A percentile compares a stretch with the other conserved stretches of the same genome.
Evolutionary conservation across 768 basidiomycete genomes (phyloP).

Genomic region (Hysterangium stoloniferum): DNA sequence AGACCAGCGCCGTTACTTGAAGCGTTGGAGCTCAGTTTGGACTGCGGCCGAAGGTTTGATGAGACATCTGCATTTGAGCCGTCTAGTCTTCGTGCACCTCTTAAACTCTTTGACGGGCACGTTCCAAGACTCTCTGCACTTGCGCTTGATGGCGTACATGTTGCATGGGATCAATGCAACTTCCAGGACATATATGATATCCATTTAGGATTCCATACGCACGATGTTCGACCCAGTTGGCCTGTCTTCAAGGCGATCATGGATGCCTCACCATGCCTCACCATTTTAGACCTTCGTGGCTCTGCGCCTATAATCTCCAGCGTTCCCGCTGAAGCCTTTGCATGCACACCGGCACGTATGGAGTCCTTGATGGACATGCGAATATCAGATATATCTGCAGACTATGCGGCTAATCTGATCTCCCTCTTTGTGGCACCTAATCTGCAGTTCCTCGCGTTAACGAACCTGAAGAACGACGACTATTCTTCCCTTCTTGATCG

Average conservation of each 20-base stretch:
- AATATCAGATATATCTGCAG: slow-evolving; percentile 7
- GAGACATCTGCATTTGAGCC: slow-evolving; percentile 28
- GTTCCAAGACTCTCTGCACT: slow-evolving; percentile 42
- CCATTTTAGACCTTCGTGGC: slow-evolving; percentile 40
- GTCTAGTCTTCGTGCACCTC: slow-evolving; percentile 31
- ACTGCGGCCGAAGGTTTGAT: slow-evolving; percentile 5
- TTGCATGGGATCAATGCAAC: slow-evolving; percentile 47
- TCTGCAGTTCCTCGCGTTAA: slow-evolving; percentile 42
- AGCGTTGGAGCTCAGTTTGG: not conserved
- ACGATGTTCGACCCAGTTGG: slow-evolving; percentile 57
- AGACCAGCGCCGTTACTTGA: slow-evolving; percentile 5
- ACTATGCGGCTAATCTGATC: slow-evolving; percentile 1
- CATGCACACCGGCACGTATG: not conserved
- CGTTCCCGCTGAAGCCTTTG: not conserved
- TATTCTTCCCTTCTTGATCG: slow-evolving; percentile 39
- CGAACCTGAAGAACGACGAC: slow-evolving; percentile 50
- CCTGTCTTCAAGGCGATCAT: slow-evolving; percentile 45
- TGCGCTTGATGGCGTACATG: slow-evolving; percentile 61
- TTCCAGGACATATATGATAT: slow-evolving; percentile 41
- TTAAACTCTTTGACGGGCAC: slow-evolving; percentile 45
- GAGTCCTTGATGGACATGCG: not conserved
- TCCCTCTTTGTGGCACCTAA: slow-evolving; percentile 8
- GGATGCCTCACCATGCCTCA: slow-evolving; percentile 43
- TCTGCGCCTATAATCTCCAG: slow-evolving; percentile 43
- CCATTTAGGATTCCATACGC: slow-evolving; percentile 54